These are phyloP conservation scores for Termitomyces heimii DNA, from an alignment of 768 basidiomycete species.

Conservation along the genomic window DNA sequence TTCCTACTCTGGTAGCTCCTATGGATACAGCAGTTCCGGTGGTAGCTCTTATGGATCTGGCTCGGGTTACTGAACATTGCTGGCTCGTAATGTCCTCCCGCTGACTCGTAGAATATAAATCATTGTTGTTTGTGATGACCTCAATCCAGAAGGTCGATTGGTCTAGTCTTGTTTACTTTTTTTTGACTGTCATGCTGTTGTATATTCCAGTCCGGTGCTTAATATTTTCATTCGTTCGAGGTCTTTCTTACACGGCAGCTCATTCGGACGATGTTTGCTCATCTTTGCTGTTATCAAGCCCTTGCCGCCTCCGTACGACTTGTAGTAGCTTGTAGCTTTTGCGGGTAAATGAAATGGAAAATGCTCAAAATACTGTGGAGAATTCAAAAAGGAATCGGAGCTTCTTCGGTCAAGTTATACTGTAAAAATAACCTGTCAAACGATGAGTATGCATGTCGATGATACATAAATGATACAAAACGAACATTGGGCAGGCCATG, in stretches of 20 bases:
- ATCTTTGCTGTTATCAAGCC: background rate
- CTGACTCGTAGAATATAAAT: constrained; percentile 27
- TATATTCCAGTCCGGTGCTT: constrained; percentile 30
- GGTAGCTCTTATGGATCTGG: constrained; percentile 7
- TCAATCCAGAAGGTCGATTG: constrained; percentile 20
- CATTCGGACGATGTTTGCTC: constrained; percentile 16
- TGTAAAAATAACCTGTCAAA: background rate
- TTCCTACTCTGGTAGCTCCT: constrained; percentile 9
- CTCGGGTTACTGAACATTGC: constrained; percentile 23
- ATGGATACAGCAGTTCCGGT: constrained; percentile 11
- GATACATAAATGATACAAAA: background rate
- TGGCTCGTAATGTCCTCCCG: constrained; percentile 24
- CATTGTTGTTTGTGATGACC: constrained; percentile 15
- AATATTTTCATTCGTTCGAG: constrained; percentile 32
- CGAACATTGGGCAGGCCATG: background rate
- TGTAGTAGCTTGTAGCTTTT: background rate
- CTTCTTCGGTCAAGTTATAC: background rate
- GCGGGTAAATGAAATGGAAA: constrained; percentile 13
- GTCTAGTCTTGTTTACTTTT: constrained; percentile 20
- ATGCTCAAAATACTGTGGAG: background rate
- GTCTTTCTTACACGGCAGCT: constrained; percentile 26
- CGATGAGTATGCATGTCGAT: background rate
- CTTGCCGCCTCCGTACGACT: background rate
- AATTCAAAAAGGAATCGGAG: background rate
- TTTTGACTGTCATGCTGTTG: constrained; percentile 33